A percentile compares a stretch with the other conserved stretches of the same genome.
phyloP scores from a whole-genome alignment of 2,329 filamentous ascomycete species.

The Juglanconis oblonga region DNA sequence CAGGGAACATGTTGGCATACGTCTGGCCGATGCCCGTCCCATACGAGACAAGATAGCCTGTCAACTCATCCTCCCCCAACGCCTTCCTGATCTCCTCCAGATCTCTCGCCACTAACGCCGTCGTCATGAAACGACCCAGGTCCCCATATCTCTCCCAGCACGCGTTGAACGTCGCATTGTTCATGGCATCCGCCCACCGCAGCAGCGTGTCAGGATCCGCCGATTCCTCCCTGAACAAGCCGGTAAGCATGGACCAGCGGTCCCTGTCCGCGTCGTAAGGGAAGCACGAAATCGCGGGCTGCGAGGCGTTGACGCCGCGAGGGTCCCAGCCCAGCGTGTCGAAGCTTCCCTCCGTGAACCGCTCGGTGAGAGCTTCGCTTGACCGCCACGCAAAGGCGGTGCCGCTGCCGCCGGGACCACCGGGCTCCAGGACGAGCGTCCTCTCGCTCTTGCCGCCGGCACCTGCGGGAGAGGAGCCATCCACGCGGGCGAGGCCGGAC shows the following conservation, averaged over 20 bases:
- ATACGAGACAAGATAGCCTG: constrained; percentile 49
- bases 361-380: constrained; percentile 35
- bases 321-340: constrained; percentile 54
- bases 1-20: constrained; percentile 49
- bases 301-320: constrained; percentile 48
- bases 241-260: constrained; percentile 40
- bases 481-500: constrained; percentile 36
- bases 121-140: constrained; percentile 43
- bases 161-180: constrained; percentile 40
- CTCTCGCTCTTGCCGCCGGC: constrained; percentile 38
- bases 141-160: constrained; percentile 43
- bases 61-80: constrained; percentile 44
- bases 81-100: constrained; percentile 46
- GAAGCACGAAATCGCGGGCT: constrained; percentile 44
- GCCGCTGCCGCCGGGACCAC: constrained; percentile 49
- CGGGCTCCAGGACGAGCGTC: constrained; percentile 49
- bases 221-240: constrained; percentile 37
- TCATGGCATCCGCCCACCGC: constrained; percentile 42
- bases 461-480: constrained; percentile 14
- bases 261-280: constrained; percentile 43
- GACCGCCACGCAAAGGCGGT: constrained; percentile 38
- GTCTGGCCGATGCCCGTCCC: constrained; percentile 52
- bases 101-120: constrained; percentile 45
- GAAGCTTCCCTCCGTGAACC: constrained; percentile 39
- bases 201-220: constrained; percentile 36